Base-by-base conservation (phyloP, 2,329 filamentous ascomycete genomes). In the Trichoderma koningii region DNA sequence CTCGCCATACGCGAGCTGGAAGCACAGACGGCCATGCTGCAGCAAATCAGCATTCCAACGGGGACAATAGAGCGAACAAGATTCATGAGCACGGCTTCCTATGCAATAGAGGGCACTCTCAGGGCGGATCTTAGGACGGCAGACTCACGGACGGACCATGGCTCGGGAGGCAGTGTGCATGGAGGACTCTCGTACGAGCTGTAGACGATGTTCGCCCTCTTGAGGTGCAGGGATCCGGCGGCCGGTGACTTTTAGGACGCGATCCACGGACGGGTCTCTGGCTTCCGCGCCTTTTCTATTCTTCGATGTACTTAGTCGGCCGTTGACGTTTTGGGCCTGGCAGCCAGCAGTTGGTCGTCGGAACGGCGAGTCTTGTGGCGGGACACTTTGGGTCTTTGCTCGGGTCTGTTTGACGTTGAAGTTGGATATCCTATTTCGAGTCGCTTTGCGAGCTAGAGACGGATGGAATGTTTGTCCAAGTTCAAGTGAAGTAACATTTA, bases 1-100 rank as follows among this genome's bases (percentile, higher is more conserved):
- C 15, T 52, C 34, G 21, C 30, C 21, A 52, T 23, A 61, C 38
- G 48, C 38, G 14, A 28, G 19, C 7, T 3, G 17, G 7, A 30
- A 61, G 57, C 57, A 52, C 48, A 26, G 48, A 45, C 57, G 30
- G 47, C 34, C 50, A 34, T 9, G 47, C 30, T 21, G n/a, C 56
- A 28, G 26, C 21, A 26, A 23, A 12, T 10, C 28, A 45, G 23
- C 26, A 30, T 19, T 42, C 38, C 19, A 26, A 19, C 5, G 19
- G 34, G 45, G 23, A 45, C 42, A 2, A 26, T 12, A 28, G 42
- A 57, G 41, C 38, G 21, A 45, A 42, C 38, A 41, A n/a, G 7
- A 17, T 3, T 7, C 10, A 26, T 5, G 17, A 47, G 23, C 23
- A 38, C 5, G 34, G 50, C 50, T 44, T 38, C 12, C 12, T 38